phyloP scores from a whole-genome alignment of 2,329 filamentous ascomycete genomes.

The Exserohilum turcica region DNA sequence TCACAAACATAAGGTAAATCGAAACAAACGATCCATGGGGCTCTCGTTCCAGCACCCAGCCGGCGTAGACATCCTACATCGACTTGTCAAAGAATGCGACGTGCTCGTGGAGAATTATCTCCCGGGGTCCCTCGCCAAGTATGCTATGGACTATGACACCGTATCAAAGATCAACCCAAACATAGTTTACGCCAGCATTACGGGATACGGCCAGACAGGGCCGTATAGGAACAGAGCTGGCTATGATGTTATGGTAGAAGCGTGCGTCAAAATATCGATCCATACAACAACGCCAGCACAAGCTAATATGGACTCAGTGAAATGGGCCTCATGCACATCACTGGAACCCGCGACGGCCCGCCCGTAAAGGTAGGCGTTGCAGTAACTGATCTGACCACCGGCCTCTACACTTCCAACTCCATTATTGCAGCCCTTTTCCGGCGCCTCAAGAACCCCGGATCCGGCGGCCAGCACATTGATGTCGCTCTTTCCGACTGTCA shows the following conservation, averaged over 20 bases:
- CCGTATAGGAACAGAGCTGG: slow-evolving; percentile 86
- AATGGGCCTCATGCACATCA: slow-evolving; percentile 98
- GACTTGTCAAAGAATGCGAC: slow-evolving; percentile 81
- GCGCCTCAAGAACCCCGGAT: slow-evolving; percentile 68
- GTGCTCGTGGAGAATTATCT: slow-evolving; percentile 97
- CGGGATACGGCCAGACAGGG: slow-evolving; percentile 93
- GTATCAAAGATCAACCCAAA: slow-evolving; percentile 80
- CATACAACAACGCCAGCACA: background rate
- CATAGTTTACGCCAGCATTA: slow-evolving; percentile 94
- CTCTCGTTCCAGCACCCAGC: slow-evolving; percentile 86
- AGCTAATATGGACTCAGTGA: slow-evolving; percentile 57
- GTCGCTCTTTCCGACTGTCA: slow-evolving; percentile 92
- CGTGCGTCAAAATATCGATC: slow-evolving; percentile 49
- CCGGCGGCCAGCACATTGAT: slow-evolving; percentile 86
- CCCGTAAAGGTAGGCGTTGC: slow-evolving; percentile 98
- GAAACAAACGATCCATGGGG: slow-evolving; percentile 94
- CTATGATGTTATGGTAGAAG: slow-evolving; percentile 99
- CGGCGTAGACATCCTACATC: slow-evolving; percentile 85
- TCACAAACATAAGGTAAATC: slow-evolving; percentile 70
- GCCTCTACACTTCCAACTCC: slow-evolving; percentile 91
- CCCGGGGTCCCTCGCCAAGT: slow-evolving; percentile 86
- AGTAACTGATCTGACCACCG: slow-evolving; percentile 94
- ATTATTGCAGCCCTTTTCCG: slow-evolving; percentile 92
- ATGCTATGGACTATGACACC: slow-evolving; percentile 84
- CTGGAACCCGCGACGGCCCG: slow-evolving; percentile 81